phyloP scores from a whole-genome alignment of 352 stramenopile species.

The Detonula confervacea region DNA sequence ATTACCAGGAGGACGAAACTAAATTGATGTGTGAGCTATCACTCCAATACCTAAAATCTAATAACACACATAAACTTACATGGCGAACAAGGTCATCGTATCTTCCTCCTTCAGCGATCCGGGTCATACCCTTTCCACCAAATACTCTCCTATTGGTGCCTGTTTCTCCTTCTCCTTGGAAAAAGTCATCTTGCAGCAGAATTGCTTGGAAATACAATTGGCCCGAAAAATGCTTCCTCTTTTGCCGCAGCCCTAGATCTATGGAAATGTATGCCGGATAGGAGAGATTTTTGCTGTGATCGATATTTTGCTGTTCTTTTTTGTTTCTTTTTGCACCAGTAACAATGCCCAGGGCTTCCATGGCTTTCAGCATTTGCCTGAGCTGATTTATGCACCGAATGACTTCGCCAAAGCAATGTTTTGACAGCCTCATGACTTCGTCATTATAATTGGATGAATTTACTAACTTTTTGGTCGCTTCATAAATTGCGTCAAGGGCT shows the following conservation, averaged over 20 bases:
- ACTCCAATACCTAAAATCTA: too few relatives aligned
- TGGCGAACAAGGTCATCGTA: constrained; percentile 72
- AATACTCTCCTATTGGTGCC: constrained; percentile 13
- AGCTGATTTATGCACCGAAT: constrained; percentile 43
- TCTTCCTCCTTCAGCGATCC: constrained; percentile 76
- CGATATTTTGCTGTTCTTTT: neutral
- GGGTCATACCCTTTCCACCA: constrained; percentile 53
- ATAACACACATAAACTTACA: too few relatives aligned
- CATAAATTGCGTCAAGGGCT: constrained; percentile 62
- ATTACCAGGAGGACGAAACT: constrained; percentile 78
- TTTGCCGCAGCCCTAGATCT: constrained; percentile 76
- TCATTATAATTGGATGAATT: constrained; percentile 30
- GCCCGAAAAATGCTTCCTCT: constrained; percentile 67
- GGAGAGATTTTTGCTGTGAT: constrained; percentile 22
- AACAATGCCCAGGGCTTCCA: constrained; percentile 62
- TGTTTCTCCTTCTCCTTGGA: constrained; percentile 40
- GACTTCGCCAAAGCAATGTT: constrained; percentile 43
- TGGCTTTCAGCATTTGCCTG: constrained; percentile 52
- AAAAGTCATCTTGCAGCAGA: constrained; percentile 66
- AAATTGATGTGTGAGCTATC: too few relatives aligned
- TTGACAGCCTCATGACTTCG: constrained; percentile 33
- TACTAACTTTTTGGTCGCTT: constrained; percentile 50
- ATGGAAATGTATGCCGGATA: constrained; percentile 71
- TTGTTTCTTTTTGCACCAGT: constrained; percentile 4
- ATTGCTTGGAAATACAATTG: constrained; percentile 73